Evolutionary conservation across 2,329 filamentous ascomycete genomes (phyloP).

Genomic region (Fusarium sp.): DNA sequence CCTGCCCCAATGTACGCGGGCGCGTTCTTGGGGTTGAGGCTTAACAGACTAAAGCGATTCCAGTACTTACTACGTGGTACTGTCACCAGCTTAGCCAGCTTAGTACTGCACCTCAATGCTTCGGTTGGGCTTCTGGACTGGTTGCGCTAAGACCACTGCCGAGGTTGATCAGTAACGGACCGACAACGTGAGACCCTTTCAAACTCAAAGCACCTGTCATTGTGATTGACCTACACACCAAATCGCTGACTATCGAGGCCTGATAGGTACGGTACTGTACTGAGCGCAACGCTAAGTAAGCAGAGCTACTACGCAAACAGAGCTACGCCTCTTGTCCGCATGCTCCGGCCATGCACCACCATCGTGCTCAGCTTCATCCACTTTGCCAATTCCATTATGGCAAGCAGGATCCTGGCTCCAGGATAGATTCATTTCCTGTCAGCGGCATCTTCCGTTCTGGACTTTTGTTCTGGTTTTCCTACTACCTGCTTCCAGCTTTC

Average conservation of each 20-base stretch:
- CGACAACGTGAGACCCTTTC: slow-evolving; percentile 30
- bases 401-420: slow-evolving; percentile 33
- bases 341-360: slow-evolving; percentile 22
- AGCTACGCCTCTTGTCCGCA: slow-evolving; percentile 34
- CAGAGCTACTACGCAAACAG: slow-evolving; percentile 9
- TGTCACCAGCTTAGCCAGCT: slow-evolving; percentile 17
- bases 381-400: slow-evolving; percentile 30
- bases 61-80: slow-evolving; percentile 9
- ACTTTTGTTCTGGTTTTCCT: slow-evolving; percentile 28
- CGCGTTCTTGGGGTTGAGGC: slow-evolving; percentile 36
- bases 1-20: slow-evolving; percentile 27
- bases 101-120: slow-evolving; percentile 28
- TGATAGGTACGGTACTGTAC: neutral
- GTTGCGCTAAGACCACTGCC: slow-evolving; percentile 31
- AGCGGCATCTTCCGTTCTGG: slow-evolving; percentile 35
- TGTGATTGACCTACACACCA: neutral
- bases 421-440: slow-evolving; percentile 34
- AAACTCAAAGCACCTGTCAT: slow-evolving; percentile 14
- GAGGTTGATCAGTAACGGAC: slow-evolving; percentile 35
- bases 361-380: slow-evolving; percentile 33
- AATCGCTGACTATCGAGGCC: neutral
- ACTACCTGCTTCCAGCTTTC: slow-evolving; percentile 28
- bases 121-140: slow-evolving; percentile 34
- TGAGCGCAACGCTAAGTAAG: slow-evolving; percentile 13
- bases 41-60: slow-evolving; percentile 18